Conservation (phyloP, 176 grass and related monocot genomes). For the Eremochloa ophiuroides region DNA sequence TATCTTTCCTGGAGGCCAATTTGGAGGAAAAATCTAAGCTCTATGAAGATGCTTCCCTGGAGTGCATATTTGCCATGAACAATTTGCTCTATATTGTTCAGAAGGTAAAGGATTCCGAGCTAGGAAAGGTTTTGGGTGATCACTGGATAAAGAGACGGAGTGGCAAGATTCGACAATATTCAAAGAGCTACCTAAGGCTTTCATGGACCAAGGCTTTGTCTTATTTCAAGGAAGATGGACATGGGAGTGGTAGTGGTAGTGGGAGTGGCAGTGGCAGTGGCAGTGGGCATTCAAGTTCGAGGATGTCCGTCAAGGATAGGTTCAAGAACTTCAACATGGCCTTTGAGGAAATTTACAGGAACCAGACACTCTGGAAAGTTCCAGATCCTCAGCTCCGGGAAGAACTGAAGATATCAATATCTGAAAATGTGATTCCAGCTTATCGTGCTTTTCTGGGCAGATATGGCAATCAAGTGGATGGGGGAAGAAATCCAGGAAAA, state of each 20-base stretch:
- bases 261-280: constrained; percentile 33
- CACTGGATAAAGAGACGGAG: constrained; percentile 66
- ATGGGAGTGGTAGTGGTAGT: constrained; percentile 37
- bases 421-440: constrained; percentile 82
- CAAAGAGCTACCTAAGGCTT: constrained; percentile 76
- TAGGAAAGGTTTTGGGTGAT: constrained; percentile 87
- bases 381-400: constrained; percentile 83
- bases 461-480: constrained; percentile 71
- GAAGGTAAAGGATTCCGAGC: constrained; percentile 87
- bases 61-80: constrained; percentile 96
- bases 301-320: constrained; percentile 77
- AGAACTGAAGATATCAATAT: constrained; percentile 94
- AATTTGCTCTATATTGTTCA: constrained; percentile 92
- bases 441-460: constrained; percentile 91
- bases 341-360: constrained; percentile 89
- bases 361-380: constrained; percentile 90
- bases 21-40: constrained; percentile 92
- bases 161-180: constrained; percentile 83
- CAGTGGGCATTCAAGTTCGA: constrained; percentile 70
- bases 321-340: constrained; percentile 91
- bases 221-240: constrained; percentile 74
- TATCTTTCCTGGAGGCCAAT: constrained; percentile 85
- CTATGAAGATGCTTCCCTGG: constrained; percentile 78
- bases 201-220: constrained; percentile 82
- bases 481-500: constrained; percentile 53